These are phyloP conservation scores for Pestalotiopsis fici DNA, from an alignment of 2,329 filamentous ascomycete genomes.

Conservation along the genomic window DNA sequence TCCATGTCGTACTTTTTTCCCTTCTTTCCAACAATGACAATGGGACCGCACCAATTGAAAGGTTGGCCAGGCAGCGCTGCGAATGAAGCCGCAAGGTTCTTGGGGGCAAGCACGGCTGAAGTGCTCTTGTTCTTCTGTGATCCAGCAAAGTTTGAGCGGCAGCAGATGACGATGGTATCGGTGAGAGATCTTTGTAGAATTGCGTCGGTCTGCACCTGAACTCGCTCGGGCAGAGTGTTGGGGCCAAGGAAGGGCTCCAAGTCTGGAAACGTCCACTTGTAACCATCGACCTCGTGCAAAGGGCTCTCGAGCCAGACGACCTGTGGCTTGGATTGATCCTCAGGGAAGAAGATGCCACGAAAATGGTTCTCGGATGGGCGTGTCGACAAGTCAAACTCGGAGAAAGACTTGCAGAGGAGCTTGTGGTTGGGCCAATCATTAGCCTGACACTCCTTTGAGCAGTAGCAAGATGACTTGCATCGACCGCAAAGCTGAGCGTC, in stretches of 20 bases:
- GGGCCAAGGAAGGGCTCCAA: background rate
- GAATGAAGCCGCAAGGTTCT: background rate
- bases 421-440: conserved; percentile 15
- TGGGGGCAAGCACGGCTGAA: conserved; percentile 7
- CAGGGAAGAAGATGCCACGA: conserved; percentile 12
- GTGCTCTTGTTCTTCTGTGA: conserved; percentile 11
- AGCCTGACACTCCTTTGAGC: conserved; percentile 14
- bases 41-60: conserved; percentile 16
- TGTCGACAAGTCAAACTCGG: conserved; percentile 4
- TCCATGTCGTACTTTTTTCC: background rate
- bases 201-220: background rate
- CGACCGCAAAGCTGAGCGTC: conserved; percentile 7
- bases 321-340: conserved; percentile 7
- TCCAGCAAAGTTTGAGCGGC: conserved; percentile 6
- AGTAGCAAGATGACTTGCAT: conserved; percentile 12
- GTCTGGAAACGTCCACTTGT: conserved; percentile 8
- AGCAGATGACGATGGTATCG: conserved; percentile 8
- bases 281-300: background rate
- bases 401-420: conserved; percentile 12
- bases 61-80: background rate
- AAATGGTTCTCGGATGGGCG: conserved; percentile 12
- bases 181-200: background rate
- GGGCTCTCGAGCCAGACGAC: conserved; percentile 9
- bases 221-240: background rate
- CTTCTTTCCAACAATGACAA: conserved; percentile 2